These are phyloP conservation scores for Carex littledalei DNA, from an alignment of 176 grass and related monocot species.

Conservation along the genomic window DNA sequence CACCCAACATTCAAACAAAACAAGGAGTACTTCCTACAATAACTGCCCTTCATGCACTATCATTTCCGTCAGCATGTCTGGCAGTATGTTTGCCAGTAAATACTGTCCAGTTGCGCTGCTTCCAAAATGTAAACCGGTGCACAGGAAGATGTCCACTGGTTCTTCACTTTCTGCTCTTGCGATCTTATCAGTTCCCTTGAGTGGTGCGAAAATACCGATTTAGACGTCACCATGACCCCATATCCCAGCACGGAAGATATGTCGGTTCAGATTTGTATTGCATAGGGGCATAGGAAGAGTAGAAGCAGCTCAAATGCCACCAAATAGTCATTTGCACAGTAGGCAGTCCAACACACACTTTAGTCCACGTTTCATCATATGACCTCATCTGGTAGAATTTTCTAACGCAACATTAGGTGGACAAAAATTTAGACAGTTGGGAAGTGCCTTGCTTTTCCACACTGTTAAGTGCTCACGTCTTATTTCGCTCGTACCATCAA, in stretches of 20 bases:
- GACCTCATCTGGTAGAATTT: background rate
- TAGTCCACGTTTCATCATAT: background rate
- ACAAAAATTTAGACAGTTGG: background rate
- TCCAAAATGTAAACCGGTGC: background rate
- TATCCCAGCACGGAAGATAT: background rate
- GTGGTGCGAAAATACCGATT: background rate
- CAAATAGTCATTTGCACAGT: background rate
- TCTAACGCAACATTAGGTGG: background rate
- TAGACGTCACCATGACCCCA: background rate
- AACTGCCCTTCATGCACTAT: background rate
- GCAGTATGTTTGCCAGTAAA: background rate
- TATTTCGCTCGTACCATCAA: background rate
- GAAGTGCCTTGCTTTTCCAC: background rate
- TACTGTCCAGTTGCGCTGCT: background rate
- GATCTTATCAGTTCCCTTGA: background rate
- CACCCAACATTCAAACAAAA: background rate
- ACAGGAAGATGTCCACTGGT: background rate
- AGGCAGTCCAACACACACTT: background rate
- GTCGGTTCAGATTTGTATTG: background rate
- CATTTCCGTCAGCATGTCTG: background rate
- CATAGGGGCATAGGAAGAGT: background rate
- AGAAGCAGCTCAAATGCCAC: background rate
- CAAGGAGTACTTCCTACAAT: background rate
- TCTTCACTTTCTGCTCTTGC: background rate
- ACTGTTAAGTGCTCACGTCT: background rate